Base-by-base conservation (phyloP, 2,329 filamentous ascomycete species). In the Alternaria consortialis region DNA sequence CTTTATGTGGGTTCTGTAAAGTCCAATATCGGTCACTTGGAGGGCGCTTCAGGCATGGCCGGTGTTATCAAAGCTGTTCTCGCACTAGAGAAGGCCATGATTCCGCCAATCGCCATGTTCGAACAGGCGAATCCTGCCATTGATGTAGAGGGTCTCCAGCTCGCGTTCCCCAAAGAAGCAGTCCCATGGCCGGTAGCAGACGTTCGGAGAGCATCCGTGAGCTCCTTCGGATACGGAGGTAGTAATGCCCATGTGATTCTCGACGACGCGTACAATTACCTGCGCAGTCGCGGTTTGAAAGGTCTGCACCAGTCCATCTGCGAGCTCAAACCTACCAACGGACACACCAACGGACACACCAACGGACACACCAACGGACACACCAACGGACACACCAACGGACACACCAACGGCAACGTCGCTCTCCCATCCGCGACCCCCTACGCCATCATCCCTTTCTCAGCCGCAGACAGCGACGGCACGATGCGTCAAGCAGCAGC, bases 21-120 rank as follows among this genome's bases (percentile, higher is more conserved):
- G 53, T 53, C 67, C 25, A 73, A 68, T 8, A 51, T 73, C 20
- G 70, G 70, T 5, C 70, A 73, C 43, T 36, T 66, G 5, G 70
- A 72, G n/a, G 60, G 58, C 3, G 59, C 64, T 9, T 62, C 56
- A 34, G 70, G 70, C 2, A 13, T 72, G 13, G 63, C 66, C 5
- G 53, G 56, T 2, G n/a, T 72, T 7, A 58, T 72, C 47, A 72
- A 72, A 46, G 73, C 75, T 5, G 51, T 64, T n/a, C 43, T 65
- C 6, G 50, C 59, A 27, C 36, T 71, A 65, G 84, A 13, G 83
- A 71, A 74, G 20, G 72, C 67, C 2, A 43, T 62, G 13, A 65
- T 74, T 1, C 62, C 73, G 4, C 76, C 76, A 0, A 75, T 77
- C 20, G 62, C 55, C 15, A 53, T 63, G 12, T 66, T 76, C 12